A percentile compares a stretch with the other conserved stretches of the same genome.
Evolutionary conservation across 345 rosid genomes (phyloP).

Genomic region (Tarenaya hassleriana): DNA sequence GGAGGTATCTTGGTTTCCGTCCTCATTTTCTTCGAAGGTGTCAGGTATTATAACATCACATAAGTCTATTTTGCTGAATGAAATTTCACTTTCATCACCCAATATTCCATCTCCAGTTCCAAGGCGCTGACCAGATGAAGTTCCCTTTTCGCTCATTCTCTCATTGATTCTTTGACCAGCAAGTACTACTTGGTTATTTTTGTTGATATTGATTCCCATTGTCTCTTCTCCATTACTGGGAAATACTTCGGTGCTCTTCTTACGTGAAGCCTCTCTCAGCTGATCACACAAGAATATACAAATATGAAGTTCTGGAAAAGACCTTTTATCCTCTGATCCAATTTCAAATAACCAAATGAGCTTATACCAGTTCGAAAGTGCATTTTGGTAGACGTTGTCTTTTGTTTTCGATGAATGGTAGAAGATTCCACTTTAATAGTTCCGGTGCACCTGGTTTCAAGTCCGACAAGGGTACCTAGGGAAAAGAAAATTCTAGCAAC

Average conservation of each 20-base stretch:
- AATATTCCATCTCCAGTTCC: constrained; percentile 1
- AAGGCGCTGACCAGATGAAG: background rate
- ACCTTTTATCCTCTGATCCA: background rate
- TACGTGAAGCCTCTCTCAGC: constrained; percentile 20
- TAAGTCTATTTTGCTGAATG: too few species aligned
- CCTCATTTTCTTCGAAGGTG: too few species aligned
- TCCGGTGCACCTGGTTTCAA: constrained; percentile 28
- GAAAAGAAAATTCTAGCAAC: background rate
- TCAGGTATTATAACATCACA: too few species aligned
- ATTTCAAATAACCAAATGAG: background rate
- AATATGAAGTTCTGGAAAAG: constrained; percentile 1
- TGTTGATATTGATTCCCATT: constrained; percentile 5
- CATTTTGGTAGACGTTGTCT: constrained; percentile 24
- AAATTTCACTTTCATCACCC: too few species aligned
- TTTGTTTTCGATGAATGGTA: constrained; percentile 19
- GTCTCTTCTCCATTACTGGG: constrained; percentile 4
- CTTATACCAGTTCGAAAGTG: constrained; percentile 24
- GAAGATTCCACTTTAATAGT: constrained; percentile 28
- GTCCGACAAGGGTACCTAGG: constrained; percentile 23
- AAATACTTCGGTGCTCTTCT: constrained; percentile 7
- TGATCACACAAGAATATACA: constrained; percentile 13
- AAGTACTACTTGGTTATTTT: constrained; percentile 10
- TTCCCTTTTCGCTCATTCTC: background rate
- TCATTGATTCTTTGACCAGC: constrained; percentile 1
- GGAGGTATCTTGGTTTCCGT: too few species aligned